phyloP scores from a whole-genome alignment of 2,329 filamentous ascomycete species.

The Aspergillus ruber region DNA sequence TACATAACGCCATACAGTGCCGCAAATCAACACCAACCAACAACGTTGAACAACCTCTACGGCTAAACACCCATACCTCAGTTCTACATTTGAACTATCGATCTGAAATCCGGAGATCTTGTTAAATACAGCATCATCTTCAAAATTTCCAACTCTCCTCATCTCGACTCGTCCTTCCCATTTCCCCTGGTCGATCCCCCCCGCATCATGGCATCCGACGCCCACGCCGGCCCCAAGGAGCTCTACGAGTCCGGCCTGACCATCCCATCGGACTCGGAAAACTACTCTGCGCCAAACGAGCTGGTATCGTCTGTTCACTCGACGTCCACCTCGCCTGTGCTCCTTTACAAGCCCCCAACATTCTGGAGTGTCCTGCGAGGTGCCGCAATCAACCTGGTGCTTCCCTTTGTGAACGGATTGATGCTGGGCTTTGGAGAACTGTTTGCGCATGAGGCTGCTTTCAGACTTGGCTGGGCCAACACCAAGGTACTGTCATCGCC shows the following conservation, averaged over 20 bases:
- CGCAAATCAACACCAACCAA: background rate
- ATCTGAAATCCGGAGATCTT: background rate
- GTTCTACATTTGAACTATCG: background rate
- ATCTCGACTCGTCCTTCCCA: background rate
- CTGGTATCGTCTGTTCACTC: constrained; percentile 27
- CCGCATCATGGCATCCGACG: constrained; percentile 28
- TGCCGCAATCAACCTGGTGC: constrained; percentile 87
- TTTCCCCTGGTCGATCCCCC: background rate
- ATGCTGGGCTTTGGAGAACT: constrained; percentile 98
- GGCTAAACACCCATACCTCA: background rate
- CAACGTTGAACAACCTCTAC: background rate
- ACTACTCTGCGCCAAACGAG: constrained; percentile 39
- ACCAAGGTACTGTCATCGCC: constrained; percentile 65
- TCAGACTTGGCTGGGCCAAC: constrained; percentile 83
- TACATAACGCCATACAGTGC: constrained; percentile 9
- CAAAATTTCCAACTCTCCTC: background rate
- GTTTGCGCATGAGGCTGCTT: constrained; percentile 93
- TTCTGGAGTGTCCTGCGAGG: constrained; percentile 79
- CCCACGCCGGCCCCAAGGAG: constrained; percentile 24
- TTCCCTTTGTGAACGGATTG: constrained; percentile 95
- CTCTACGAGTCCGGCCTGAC: constrained; percentile 40
- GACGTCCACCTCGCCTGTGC: constrained; percentile 32
- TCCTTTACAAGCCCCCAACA: constrained; percentile 80
- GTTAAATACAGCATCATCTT: too few relatives aligned
- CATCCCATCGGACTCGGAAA: constrained; percentile 44